Conservation (phyloP, 1,284 basidiomycete genomes). For the Puccinia triticina region DNA sequence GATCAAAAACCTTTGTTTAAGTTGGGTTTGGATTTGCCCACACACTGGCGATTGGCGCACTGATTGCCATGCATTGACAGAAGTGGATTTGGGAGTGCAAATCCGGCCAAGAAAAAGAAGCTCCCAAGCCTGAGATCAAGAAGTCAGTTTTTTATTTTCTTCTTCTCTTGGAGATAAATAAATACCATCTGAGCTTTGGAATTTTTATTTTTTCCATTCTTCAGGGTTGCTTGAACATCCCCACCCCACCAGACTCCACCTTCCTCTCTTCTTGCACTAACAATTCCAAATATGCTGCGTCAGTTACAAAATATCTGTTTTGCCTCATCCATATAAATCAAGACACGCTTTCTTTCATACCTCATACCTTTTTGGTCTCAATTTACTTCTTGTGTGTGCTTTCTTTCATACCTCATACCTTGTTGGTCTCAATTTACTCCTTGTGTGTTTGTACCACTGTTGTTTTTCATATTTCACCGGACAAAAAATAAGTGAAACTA, state of each 20-base stretch:
- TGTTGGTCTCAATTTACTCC: neutral
- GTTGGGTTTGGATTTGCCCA: slow-evolving; percentile 32
- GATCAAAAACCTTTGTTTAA: slow-evolving; percentile 37
- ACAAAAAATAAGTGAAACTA: too few species aligned
- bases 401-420: neutral
- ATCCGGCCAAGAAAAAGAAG: slow-evolving; percentile 9
- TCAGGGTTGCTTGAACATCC: neutral
- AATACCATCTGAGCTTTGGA: too few species aligned
- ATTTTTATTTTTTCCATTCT: neutral
- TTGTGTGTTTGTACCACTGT: neutral
- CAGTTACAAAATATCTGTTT: too few species aligned
- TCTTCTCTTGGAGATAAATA: neutral
- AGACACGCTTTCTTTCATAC: neutral
- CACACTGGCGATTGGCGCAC: slow-evolving; percentile 13
- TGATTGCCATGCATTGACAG: slow-evolving; percentile 17
- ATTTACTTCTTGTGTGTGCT: too few species aligned
- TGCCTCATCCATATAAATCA: neutral
- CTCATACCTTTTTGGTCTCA: too few species aligned
- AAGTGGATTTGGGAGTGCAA: slow-evolving; percentile 11
- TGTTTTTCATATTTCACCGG: neutral
- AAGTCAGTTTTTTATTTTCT: neutral
- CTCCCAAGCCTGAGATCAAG: neutral
- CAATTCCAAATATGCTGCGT: too few species aligned
- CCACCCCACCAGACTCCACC: neutral
- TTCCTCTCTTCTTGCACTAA: too few species aligned